Base-by-base conservation (phyloP, 352 stramenopile genomes). In the Elongisporangium anandrum region DNA sequence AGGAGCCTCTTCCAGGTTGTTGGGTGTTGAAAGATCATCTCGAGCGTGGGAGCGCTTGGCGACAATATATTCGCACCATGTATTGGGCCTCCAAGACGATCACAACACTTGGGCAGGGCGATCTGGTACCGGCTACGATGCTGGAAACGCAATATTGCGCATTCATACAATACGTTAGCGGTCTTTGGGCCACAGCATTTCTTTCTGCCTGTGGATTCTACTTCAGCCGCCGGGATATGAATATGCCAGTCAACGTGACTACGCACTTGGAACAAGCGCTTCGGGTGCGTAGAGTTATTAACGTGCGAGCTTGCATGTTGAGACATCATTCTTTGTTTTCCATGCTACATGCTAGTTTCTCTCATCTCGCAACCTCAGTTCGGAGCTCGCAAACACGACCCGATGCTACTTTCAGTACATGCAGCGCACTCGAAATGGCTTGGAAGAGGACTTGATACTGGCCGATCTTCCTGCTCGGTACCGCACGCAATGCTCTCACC, bases 41-140 rank as follows among this genome's bases (percentile, higher is more conserved):
- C 23, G 64, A 71, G 52, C 52, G 39, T 16, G 64, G 51, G 16
- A 23, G 17, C 9, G 56, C 64, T 13, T 56, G 50, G 56, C 60
- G 64, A 1, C 56, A 71, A 52, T 71, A 71, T 21, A 48, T 71
- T 10, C 50, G 64, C 10, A 60, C 64, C 6, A 67, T 71, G 60
- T 71, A 71, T 50, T 71, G 64, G 64, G 64, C 60, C 0, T 67
- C 56, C 34, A 71, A 71, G 61, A 68, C 64, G 3, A 50, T 70
- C 15, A 68, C 64, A 21, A 71, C 64, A 9, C 41, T 71, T 12
- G 64, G 64, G 1, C 64, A 71, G n/a, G 64, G 64, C 16, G 64
- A 71, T 24, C 23, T 71, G 38, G 54, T 68, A 10, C 64, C 60
- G 22, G 20, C 60, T 3, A 71, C 54, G 19, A 49, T 59, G 49